Evolutionary conservation across 805 yeast genomes (phyloP).

Genomic region (Candida caryicola): DNA sequence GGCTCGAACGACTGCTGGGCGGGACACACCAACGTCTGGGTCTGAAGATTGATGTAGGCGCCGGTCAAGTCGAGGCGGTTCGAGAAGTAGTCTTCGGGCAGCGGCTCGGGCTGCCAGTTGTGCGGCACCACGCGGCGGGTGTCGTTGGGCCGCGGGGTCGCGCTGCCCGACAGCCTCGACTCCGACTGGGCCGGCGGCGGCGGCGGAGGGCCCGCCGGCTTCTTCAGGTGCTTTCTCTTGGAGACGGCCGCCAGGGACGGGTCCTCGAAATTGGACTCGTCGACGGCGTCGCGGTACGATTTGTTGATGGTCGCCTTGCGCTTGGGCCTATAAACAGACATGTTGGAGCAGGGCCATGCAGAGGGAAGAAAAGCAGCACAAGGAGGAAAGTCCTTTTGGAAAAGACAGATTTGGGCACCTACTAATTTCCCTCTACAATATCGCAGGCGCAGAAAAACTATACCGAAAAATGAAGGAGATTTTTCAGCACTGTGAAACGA

Average conservation of each 20-base stretch:
- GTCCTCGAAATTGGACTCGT: conserved; percentile 26
- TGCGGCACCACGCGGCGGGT: conserved; percentile 26
- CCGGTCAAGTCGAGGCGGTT: conserved; percentile 38
- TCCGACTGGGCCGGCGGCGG: neutral
- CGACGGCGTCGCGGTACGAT: conserved; percentile 32
- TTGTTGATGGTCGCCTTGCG: conserved; percentile 38
- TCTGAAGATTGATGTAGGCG: conserved; percentile 39
- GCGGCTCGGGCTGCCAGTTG: conserved; percentile 51
- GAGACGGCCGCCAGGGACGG: neutral
- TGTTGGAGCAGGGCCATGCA: conserved; percentile 2
- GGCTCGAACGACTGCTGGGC: no score
- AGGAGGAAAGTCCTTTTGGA: no score
- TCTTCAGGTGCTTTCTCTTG: conserved; percentile 4
- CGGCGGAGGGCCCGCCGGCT: no score
- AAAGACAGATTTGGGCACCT: no score
- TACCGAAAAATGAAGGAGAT: conserved; percentile 1
- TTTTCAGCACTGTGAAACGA: no score
- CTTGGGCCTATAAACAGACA: conserved; percentile 31
- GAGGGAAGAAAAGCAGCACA: neutral
- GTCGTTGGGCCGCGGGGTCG: neutral
- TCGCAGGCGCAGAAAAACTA: neutral
- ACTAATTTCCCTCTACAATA: no score
- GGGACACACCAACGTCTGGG: conserved; percentile 40
- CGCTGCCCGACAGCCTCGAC: conserved; percentile 1
- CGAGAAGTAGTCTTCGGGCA: conserved; percentile 40